These are phyloP conservation scores for Phaeophleospora eucalypticola DNA, from an alignment of 2,329 filamentous ascomycete genomes.

Conservation along the genomic window DNA sequence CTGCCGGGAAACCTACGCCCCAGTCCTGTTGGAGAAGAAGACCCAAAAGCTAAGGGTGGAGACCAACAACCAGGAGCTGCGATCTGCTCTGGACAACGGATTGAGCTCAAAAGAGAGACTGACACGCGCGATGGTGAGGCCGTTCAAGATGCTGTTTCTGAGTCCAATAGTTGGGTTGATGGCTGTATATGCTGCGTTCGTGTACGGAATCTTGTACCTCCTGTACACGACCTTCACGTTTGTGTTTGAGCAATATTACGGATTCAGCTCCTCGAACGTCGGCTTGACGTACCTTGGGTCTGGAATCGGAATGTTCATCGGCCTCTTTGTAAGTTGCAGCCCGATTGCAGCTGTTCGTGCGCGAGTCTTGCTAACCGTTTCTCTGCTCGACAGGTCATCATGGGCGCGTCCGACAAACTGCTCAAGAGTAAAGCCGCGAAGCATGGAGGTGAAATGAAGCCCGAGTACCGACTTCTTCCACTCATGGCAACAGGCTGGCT, in stretches of 20 bases:
- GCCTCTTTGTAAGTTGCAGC: constrained; percentile 23
- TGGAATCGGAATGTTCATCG: constrained; percentile 39
- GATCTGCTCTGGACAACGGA: constrained; percentile 17
- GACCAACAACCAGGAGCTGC: constrained; percentile 21
- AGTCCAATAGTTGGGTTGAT: constrained; percentile 24
- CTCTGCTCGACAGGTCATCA: no score
- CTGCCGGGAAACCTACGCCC: constrained; percentile 60
- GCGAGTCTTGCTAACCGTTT: no score
- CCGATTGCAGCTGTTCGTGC: no score
- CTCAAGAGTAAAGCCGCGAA: constrained; percentile 23
- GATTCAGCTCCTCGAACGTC: constrained; percentile 18
- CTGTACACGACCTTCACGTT: constrained; percentile 24
- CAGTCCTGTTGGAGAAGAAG: constrained; percentile 57
- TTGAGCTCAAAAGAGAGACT: background rate
- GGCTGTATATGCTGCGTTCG: constrained; percentile 23
- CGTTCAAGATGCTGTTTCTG: constrained; percentile 26
- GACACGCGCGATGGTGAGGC: constrained; percentile 24
- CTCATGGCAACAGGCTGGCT: constrained; percentile 22
- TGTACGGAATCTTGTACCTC: constrained; percentile 27
- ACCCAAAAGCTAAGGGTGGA: constrained; percentile 46
- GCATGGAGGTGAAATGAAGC: constrained; percentile 43
- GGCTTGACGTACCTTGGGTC: constrained; percentile 28
- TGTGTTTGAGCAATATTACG: constrained; percentile 25
- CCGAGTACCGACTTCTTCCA: constrained; percentile 38
- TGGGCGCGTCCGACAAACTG: constrained; percentile 18